phyloP scores from a whole-genome alignment of 1,284 basidiomycete genomes.

The Microbotryum silenes-acaulis region DNA sequence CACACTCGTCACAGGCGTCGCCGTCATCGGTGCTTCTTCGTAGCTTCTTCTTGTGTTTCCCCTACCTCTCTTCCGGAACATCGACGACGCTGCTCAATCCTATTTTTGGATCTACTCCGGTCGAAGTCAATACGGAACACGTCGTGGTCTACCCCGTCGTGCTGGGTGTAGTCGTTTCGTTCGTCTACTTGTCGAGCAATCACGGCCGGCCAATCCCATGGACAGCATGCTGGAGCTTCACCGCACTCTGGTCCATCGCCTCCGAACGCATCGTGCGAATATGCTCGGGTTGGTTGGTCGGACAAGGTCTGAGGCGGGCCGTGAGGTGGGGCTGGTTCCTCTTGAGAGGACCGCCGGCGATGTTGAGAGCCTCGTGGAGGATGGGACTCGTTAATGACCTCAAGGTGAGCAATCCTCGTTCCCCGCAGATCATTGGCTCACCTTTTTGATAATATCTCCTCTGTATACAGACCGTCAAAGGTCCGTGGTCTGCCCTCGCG shows the following conservation, averaged over 20 bases:
- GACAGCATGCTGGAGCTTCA: conserved; percentile 7
- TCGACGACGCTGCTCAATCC: conserved; percentile 4
- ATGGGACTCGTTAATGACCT: conserved; percentile 6
- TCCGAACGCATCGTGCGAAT: background rate
- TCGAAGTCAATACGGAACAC: background rate
- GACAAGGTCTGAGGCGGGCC: background rate
- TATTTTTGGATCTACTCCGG: background rate
- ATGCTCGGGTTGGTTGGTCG: background rate
- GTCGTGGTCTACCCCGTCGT: background rate
- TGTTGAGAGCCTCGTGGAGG: background rate
- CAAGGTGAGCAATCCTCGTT: background rate
- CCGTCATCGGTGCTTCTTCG: background rate
- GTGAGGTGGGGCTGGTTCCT: conserved; percentile 1
- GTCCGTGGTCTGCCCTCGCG: background rate
- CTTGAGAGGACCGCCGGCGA: too few species aligned
- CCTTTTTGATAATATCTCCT: too few species aligned
- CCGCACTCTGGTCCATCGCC: background rate
- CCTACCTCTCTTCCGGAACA: conserved; percentile 3
- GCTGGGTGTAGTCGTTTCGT: background rate
- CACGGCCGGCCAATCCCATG: background rate
- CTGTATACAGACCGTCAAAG: background rate
- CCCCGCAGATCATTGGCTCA: background rate
- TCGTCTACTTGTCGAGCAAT: background rate
- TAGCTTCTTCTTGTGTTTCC: background rate
- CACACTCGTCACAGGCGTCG: background rate